These are phyloP conservation scores for Leishmania tropica DNA, from an alignment of 208 protist genomes.

Conservation along the genomic window DNA sequence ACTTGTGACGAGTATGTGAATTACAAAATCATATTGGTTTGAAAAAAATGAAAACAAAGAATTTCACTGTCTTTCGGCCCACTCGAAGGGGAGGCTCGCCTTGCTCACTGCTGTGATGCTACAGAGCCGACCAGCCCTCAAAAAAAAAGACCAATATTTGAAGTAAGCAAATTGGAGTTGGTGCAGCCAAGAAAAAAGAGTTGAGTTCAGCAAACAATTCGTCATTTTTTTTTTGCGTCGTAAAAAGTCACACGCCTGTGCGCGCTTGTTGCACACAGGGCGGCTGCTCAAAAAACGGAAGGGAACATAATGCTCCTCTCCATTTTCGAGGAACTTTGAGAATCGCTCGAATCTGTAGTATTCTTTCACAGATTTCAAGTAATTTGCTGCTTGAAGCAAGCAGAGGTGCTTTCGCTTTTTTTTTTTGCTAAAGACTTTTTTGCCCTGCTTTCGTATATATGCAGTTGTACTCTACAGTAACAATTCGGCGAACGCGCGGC, in stretches of 20 bases:
- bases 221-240: conserved; percentile 10
- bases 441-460: too few species aligned
- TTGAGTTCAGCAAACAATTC: neutral
- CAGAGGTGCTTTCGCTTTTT: neutral
- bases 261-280: neutral
- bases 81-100: neutral
- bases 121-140: neutral
- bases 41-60: neutral
- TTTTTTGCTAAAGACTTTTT: neutral
- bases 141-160: neutral
- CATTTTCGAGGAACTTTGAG: neutral
- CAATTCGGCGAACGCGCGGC: conserved; percentile 9
- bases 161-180: neutral
- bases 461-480: neutral
- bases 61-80: neutral
- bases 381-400: neutral
- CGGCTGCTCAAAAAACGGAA: neutral
- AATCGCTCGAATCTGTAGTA: neutral
- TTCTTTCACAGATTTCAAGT: neutral
- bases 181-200: neutral
- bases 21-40: conserved; percentile 9
- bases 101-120: neutral
- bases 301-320: too few species aligned
- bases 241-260: neutral
- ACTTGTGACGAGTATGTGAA: neutral